Percentiles rank a stretch among this genome's conserved stretches.
These are phyloP conservation scores for Backusella liffmaniae DNA, from an alignment of 192 early-diverging fungal species.

Conservation along the genomic window DNA sequence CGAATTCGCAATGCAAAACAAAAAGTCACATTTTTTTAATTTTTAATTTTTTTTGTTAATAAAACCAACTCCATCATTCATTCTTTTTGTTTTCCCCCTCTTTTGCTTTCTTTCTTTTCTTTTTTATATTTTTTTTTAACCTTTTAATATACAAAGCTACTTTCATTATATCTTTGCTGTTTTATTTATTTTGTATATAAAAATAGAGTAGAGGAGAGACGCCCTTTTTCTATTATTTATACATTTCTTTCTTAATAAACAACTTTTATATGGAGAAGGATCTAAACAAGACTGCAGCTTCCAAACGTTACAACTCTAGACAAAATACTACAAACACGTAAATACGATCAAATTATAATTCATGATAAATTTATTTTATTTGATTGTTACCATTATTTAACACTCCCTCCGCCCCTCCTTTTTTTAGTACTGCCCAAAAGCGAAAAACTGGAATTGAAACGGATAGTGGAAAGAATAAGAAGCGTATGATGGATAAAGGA, in stretches of 20 bases:
- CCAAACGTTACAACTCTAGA: constrained; percentile 10
- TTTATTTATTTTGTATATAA: not conserved
- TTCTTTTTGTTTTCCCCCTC: not conserved
- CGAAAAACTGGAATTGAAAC: constrained; percentile 9
- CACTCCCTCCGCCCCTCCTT: not conserved
- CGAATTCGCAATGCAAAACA: constrained; percentile 4
- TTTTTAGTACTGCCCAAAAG: constrained; percentile 1
- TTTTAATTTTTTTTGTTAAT: not conserved
- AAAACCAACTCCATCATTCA: not conserved
- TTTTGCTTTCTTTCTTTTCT: not conserved
- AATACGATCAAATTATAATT: not conserved
- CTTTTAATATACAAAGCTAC: not conserved
- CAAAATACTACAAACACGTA: constrained; percentile 1
- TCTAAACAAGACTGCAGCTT: not conserved
- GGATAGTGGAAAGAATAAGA: constrained; percentile 5
- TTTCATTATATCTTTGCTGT: not conserved
- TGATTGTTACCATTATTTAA: too few relatives aligned
- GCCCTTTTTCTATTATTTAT: not conserved
- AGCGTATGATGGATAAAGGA: constrained; percentile 1
- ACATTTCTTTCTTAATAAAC: not conserved
- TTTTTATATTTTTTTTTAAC: not conserved
- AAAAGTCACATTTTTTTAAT: constrained; percentile 9
- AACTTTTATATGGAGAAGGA: constrained; percentile 1
- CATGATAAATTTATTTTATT: too few relatives aligned
- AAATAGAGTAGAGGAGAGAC: not conserved